Conservation (phyloP, 1,284 basidiomycete genomes). For the Trichosporon inkin region DNA sequence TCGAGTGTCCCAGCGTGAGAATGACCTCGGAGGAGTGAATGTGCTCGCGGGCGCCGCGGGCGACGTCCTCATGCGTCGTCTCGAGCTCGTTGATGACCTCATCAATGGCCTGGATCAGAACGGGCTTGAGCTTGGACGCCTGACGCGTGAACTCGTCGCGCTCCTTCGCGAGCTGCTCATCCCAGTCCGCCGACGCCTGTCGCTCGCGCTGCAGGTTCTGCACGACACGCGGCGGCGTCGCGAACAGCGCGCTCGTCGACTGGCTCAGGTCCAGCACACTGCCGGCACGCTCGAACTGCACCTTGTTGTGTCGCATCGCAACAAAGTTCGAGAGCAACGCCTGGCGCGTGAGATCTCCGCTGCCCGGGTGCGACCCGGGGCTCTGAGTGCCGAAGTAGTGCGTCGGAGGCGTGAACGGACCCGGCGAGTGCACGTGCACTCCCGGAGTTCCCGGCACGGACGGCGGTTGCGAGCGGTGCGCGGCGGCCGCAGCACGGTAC, state of each 20-base stretch:
- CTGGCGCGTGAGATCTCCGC: constrained; percentile 19
- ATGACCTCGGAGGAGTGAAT: constrained; percentile 98
- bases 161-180: constrained; percentile 18
- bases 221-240: constrained; percentile 25
- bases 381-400: constrained; percentile 29
- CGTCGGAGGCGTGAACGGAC: constrained; percentile 39
- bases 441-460: constrained; percentile 45
- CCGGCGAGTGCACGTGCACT: constrained; percentile 38
- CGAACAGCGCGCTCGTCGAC: constrained; percentile 34
- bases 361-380: constrained; percentile 1
- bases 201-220: constrained; percentile 7
- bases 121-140: constrained; percentile 49
- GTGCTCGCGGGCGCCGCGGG: constrained; percentile 90
- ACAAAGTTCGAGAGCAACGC: constrained; percentile 48
- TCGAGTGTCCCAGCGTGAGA: constrained; percentile 88
- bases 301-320: constrained; percentile 48
- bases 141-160: constrained; percentile 47
- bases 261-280: constrained; percentile 26
- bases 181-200: not conserved
- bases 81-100: constrained; percentile 94
- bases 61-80: constrained; percentile 90
- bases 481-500: constrained; percentile 57
- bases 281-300: constrained; percentile 44
- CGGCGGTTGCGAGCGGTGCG: constrained; percentile 35
- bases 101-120: constrained; percentile 82